These are phyloP conservation scores for Phytophthora boehmeriae DNA, from an alignment of 352 stramenopile species.

Conservation along the genomic window DNA sequence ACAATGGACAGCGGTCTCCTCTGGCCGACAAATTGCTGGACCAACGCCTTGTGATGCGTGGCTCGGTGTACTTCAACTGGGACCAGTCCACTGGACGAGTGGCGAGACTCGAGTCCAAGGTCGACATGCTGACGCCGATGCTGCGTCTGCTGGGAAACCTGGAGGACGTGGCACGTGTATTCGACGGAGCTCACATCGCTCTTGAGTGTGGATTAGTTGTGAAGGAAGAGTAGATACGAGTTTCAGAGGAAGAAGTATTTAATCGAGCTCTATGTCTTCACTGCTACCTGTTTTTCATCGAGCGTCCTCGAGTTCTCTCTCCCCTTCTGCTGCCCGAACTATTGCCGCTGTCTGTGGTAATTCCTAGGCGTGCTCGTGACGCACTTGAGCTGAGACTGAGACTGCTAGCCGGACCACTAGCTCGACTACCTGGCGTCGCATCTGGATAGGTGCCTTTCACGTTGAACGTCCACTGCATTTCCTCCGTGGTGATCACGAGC, in stretches of 20 bases:
- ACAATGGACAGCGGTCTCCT: not conserved
- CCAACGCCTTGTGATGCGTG: slow-evolving; percentile 11
- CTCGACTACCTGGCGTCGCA: slow-evolving; percentile 41
- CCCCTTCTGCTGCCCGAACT: slow-evolving; percentile 1
- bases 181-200: slow-evolving; percentile 18
- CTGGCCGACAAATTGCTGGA: slow-evolving; percentile 9
- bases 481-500: slow-evolving; percentile 87
- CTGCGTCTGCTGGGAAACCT: slow-evolving; percentile 13
- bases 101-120: slow-evolving; percentile 13
- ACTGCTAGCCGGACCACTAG: slow-evolving; percentile 39
- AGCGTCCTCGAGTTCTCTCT: slow-evolving; percentile 9
- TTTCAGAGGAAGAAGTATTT: too few species aligned
- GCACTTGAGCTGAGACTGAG: slow-evolving; percentile 51
- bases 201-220: not conserved
- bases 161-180: slow-evolving; percentile 16
- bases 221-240: too few species aligned
- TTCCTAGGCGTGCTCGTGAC: slow-evolving; percentile 21
- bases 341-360: slow-evolving; percentile 11
- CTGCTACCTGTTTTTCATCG: slow-evolving; percentile 2
- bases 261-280: not conserved
- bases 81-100: slow-evolving; percentile 2
- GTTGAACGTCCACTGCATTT: slow-evolving; percentile 94
- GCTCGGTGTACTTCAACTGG: slow-evolving; percentile 13
- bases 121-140: slow-evolving; percentile 14
- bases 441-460: slow-evolving; percentile 89